Percentiles rank a stretch among this genome's conserved stretches.
These are phyloP conservation scores for Sporormia fimetaria DNA, from an alignment of 495 filamentous ascomycete genomes.

Conservation along the genomic window DNA sequence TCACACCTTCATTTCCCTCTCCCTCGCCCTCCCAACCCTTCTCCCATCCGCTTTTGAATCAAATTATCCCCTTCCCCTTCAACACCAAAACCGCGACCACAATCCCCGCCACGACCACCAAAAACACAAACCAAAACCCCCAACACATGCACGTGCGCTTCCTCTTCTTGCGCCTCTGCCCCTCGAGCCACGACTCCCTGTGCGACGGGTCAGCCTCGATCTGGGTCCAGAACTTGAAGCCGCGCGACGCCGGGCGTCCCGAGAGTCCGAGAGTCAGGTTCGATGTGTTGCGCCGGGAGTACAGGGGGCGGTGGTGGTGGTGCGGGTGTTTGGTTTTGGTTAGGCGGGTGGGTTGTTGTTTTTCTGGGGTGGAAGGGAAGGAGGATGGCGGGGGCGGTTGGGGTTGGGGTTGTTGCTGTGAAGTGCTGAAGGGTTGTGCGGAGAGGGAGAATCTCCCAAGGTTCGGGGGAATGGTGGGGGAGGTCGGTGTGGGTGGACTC, in stretches of 20 bases:
- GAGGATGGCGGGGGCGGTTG: too few relatives aligned
- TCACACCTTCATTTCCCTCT: neutral
- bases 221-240: slow-evolving; percentile 18
- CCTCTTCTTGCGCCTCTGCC: slow-evolving; percentile 29
- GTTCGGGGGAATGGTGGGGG: too few relatives aligned
- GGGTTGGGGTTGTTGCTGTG: too few relatives aligned
- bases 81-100: slow-evolving; percentile 31
- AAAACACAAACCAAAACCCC: slow-evolving; percentile 34
- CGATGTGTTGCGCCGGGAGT: slow-evolving; percentile 10
- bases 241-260: slow-evolving; percentile 3
- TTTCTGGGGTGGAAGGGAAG: too few relatives aligned
- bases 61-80: slow-evolving; percentile 24
- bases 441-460: too few relatives aligned
- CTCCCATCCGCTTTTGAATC: too few relatives aligned
- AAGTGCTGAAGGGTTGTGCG: too few relatives aligned
- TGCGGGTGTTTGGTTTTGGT: neutral
- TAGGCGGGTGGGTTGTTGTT: neutral
- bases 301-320: neutral
- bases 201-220: slow-evolving; percentile 14
- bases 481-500: too few relatives aligned
- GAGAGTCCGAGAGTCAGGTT: slow-evolving; percentile 7
- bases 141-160: slow-evolving; percentile 33
- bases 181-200: slow-evolving; percentile 37
- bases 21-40: neutral
- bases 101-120: slow-evolving; percentile 31